phyloP scores from a whole-genome alignment of 1,139 yeast genomes.

The Hemisphaericaspora subhashii region DNA sequence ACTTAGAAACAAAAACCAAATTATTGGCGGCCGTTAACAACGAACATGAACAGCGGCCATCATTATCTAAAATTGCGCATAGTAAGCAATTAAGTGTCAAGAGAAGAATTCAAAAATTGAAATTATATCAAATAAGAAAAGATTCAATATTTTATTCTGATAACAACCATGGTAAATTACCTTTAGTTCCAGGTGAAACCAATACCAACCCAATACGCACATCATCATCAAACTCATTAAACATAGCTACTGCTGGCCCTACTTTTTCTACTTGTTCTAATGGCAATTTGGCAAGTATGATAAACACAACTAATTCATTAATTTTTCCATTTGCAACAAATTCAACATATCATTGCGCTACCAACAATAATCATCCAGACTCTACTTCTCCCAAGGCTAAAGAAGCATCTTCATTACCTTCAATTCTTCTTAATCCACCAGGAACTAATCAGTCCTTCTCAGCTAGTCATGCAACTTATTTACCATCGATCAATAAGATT shows the following conservation, averaged over 20 bases:
- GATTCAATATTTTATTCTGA: conserved; percentile 26
- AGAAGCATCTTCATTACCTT: conserved; percentile 12
- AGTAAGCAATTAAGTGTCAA: conserved; percentile 16
- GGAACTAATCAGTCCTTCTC: conserved; percentile 7
- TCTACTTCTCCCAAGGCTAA: not conserved
- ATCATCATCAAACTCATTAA: conserved; percentile 3
- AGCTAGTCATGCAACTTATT: conserved; percentile 10
- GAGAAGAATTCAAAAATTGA: conserved; percentile 22
- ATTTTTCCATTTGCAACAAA: conserved; percentile 9
- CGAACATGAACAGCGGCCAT: too few species aligned
- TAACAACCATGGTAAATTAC: conserved; percentile 13
- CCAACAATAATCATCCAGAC: not conserved
- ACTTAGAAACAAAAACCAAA: conserved; percentile 21
- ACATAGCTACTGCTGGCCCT: not conserved
- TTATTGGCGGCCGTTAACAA: conserved; percentile 9
- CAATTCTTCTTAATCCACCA: conserved; percentile 14
- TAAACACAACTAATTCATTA: conserved; percentile 3
- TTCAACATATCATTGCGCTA: conserved; percentile 3
- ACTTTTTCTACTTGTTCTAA: not conserved
- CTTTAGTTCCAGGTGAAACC: conserved; percentile 11
- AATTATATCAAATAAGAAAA: conserved; percentile 36
- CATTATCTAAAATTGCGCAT: conserved; percentile 25
- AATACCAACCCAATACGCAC: conserved; percentile 2
- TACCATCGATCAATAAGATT: conserved; percentile 47
- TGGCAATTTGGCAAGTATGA: conserved; percentile 5